A percentile compares a stretch with the other conserved stretches of the same genome.
Evolutionary conservation across 225 moss, liverwort and hornwort genomes (phyloP).

Genomic region (Pseudisothecium myosuroides): DNA sequence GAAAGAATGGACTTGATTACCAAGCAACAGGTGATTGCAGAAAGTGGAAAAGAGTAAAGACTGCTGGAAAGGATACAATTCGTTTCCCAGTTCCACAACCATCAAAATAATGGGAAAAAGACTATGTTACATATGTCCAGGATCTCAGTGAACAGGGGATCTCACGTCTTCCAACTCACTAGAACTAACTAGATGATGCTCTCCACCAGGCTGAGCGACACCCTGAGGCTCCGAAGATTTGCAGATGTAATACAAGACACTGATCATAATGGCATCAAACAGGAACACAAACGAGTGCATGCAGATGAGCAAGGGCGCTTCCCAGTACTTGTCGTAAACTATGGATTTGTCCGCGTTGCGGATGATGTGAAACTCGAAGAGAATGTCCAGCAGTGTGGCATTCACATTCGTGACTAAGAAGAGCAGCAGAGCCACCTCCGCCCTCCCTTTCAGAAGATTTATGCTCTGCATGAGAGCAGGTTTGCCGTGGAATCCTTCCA

Average conservation of each 20-base stretch:
- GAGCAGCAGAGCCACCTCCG: slow-evolving; percentile 22
- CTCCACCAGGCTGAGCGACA: background rate
- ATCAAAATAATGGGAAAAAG: background rate
- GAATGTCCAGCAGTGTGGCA: slow-evolving; percentile 45
- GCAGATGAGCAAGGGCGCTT: slow-evolving; percentile 40
- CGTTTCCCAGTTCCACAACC: background rate
- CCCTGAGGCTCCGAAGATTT: slow-evolving; percentile 1
- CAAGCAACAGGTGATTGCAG: background rate
- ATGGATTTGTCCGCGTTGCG: slow-evolving; percentile 3
- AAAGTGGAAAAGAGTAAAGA: background rate
- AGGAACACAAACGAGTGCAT: slow-evolving; percentile 88
- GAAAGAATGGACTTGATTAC: background rate
- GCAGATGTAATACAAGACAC: slow-evolving; percentile 35
- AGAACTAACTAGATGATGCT: slow-evolving; percentile 5
- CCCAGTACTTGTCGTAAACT: slow-evolving; percentile 24
- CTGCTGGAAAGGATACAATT: slow-evolving; percentile 13
- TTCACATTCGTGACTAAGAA: slow-evolving; percentile 50
- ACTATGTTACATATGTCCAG: background rate
- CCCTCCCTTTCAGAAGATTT: slow-evolving; percentile 5
- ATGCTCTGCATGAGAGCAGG: slow-evolving; percentile 22
- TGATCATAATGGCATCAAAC: slow-evolving; percentile 46
- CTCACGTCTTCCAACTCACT: background rate
- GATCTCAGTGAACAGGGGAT: background rate
- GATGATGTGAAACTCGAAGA: slow-evolving; percentile 39
- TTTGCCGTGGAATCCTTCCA: slow-evolving; percentile 34